Evolutionary conservation across 768 basidiomycete species (phyloP).

Genomic region (Mycena rebaudengoi): DNA sequence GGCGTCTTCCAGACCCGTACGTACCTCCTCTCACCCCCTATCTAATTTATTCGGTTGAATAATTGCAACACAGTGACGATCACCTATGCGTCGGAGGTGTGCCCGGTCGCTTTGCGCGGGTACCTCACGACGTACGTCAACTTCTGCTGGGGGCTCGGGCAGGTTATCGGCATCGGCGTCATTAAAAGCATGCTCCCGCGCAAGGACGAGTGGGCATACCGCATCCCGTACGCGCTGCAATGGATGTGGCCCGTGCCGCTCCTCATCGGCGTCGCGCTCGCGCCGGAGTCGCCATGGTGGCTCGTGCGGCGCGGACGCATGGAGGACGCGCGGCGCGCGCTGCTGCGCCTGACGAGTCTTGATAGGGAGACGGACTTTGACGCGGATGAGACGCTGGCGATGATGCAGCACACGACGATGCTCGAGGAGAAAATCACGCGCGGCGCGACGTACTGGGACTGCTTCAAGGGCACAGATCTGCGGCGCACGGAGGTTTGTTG

Average conservation of each 20-base stretch:
- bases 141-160: not conserved
- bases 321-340: conserved; percentile 31
- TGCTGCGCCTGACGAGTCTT: conserved; percentile 28
- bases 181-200: conserved; percentile 21
- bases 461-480: conserved; percentile 35
- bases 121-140: not conserved
- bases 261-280: conserved; percentile 38
- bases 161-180: not conserved
- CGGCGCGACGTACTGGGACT: conserved; percentile 39
- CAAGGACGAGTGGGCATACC: conserved; percentile 28
- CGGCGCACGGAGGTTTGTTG: conserved; percentile 27
- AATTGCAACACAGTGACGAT: not conserved
- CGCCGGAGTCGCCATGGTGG: conserved; percentile 45
- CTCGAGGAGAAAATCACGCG: conserved; percentile 37
- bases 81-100: not conserved
- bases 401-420: conserved; percentile 36
- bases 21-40: not conserved
- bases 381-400: conserved; percentile 30
- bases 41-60: not conserved
- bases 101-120: not conserved
- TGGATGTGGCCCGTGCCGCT: conserved; percentile 43
- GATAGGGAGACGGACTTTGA: conserved; percentile 32
- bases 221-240: conserved; percentile 35
- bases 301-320: conserved; percentile 38
- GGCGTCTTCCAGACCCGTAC: not conserved